These are phyloP conservation scores for Hemisphaericaspora xylofermentans DNA, from an alignment of 1,139 yeast genomes.

Conservation along the genomic window DNA sequence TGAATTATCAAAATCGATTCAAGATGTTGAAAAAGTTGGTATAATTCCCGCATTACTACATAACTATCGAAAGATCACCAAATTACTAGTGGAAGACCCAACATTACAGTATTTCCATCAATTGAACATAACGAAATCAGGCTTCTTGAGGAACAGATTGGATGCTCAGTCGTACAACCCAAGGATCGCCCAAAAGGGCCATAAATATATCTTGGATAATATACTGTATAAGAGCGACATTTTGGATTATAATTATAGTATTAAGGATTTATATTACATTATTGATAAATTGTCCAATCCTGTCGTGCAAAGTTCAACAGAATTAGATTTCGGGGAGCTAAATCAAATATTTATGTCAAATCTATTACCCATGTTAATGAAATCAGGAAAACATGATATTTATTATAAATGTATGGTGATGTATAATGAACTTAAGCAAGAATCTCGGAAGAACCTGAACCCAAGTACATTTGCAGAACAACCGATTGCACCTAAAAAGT, in stretches of 20 bases:
- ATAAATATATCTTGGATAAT: conserved; percentile 3
- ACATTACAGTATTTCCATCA: conserved; percentile 9
- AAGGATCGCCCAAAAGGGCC: conserved; percentile 1
- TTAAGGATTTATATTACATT: conserved; percentile 10
- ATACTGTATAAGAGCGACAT: background rate
- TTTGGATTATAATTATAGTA: conserved; percentile 10
- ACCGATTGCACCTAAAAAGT: background rate
- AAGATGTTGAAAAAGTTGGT: background rate
- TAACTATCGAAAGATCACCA: conserved; percentile 6
- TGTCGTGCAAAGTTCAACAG: too few relatives aligned
- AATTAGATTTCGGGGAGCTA: background rate
- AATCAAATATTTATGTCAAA: background rate
- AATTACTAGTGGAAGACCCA: conserved; percentile 8
- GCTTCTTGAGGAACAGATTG: background rate
- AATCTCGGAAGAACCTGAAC: background rate
- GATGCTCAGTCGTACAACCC: background rate
- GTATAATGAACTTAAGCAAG: conserved; percentile 2
- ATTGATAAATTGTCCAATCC: conserved; percentile 2
- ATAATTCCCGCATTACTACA: conserved; percentile 6
- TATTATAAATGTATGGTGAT: conserved; percentile 4
- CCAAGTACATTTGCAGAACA: background rate
- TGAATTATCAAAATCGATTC: conserved; percentile 4
- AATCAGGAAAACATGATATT: conserved; percentile 1
- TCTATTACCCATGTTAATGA: conserved; percentile 1
- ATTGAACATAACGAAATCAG: conserved; percentile 5